phyloP scores from a whole-genome alignment of 371 early-diverging fungal genomes.

The Mucor velutinosus region DNA sequence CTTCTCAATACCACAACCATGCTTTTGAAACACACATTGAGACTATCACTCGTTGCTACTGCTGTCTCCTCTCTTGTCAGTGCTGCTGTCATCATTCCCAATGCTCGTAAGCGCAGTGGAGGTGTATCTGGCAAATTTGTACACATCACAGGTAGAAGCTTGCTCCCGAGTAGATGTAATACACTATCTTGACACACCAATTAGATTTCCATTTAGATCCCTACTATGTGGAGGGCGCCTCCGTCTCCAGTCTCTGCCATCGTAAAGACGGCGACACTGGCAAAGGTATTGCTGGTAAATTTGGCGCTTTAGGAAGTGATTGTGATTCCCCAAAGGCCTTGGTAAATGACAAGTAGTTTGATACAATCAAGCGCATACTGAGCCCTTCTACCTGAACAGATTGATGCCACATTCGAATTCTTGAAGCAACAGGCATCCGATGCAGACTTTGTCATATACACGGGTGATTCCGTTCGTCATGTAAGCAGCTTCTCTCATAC shows the following conservation, averaged over 20 bases:
- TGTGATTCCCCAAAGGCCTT: constrained; percentile 44
- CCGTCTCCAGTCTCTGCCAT: constrained; percentile 32
- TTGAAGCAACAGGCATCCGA: constrained; percentile 29
- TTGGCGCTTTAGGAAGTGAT: constrained; percentile 31
- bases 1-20: neutral
- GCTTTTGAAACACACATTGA: neutral
- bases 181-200: neutral
- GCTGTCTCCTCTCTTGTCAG: neutral
- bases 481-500: neutral
- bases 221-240: constrained; percentile 24
- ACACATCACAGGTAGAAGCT: constrained; percentile 44
- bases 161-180: neutral
- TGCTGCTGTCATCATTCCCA: constrained; percentile 1
- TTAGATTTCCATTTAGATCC: constrained; percentile 45
- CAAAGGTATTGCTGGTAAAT: constrained; percentile 31
- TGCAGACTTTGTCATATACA: constrained; percentile 50
- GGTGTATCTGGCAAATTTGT: constrained; percentile 35
- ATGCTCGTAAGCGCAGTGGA: neutral
- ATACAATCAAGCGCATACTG: no score
- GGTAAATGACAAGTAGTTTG: neutral
- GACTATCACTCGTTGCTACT: neutral
- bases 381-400: neutral
- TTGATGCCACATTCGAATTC: constrained; percentile 34
- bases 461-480: constrained; percentile 51
- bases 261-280: constrained; percentile 5